Evolutionary conservation across 345 rosid genomes (phyloP), one percentile per base, ranked within the genome.

Genomic region (Salix suchowensis): DNA sequence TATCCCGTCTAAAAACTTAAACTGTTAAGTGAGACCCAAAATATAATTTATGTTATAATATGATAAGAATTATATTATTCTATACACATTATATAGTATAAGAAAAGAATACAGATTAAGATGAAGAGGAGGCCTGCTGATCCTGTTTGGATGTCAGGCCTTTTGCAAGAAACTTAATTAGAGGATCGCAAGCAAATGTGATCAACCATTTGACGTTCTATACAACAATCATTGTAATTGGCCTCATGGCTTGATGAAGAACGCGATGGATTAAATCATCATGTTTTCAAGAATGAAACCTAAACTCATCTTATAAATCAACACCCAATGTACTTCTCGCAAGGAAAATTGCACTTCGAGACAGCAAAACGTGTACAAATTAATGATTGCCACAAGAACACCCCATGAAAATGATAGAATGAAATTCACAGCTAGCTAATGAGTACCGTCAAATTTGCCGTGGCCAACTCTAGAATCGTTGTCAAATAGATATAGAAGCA

Each of bases 21-120:
- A 32, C 0, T 0, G 0, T 32, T 32, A 32, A 4, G 0, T 4
- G 5, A 32, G 0, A 32, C 34, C 1, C 0, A 32, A 0, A 4
- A 32, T 32, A 32, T 0, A 4, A 32, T 32, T 4, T 32, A n/a
- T n/a, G n/a, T n/a, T n/a, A n/a, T n/a, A n/a, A n/a, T n/a, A n/a
- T n/a, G n/a, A n/a, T n/a, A n/a, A n/a, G n/a, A n/a, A n/a, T n/a
- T n/a, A 32, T 32, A 32, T 32, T 32, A 30, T 30, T 30, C 4
- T 2, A 2, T 30, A 3, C 4, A 28, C 0, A 1, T 30, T 0
- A 4, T n/a, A 30, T 2, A 30, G 32, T 30, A 30, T 30, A 30
- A 6, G 7, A 36, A 1, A 36, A 36, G 1, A 36, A 6, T 36
- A 6, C 39, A 36, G 7, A 36, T 36, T 36, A 36, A 6, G 39